These are phyloP conservation scores for Apodospora peruviana DNA, from an alignment of 495 filamentous ascomycete species.

Conservation along the genomic window DNA sequence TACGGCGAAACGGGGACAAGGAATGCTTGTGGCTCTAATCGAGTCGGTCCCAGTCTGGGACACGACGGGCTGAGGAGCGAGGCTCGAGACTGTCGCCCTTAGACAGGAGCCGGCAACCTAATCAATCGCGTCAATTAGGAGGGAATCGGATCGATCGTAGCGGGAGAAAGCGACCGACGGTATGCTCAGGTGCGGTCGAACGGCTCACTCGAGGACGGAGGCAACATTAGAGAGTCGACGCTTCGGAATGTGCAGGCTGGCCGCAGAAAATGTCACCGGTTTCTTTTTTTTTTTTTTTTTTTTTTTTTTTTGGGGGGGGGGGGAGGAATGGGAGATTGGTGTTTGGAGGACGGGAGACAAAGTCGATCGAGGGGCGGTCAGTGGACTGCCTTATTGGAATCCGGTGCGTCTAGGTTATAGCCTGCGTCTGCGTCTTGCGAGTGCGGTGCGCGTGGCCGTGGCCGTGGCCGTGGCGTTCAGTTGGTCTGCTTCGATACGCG, in stretches of 20 bases:
- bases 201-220: constrained; percentile 7
- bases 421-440: not conserved
- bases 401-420: not conserved
- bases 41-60: not conserved
- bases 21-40: not conserved
- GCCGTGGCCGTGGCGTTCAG: not conserved
- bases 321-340: too few species aligned
- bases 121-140: constrained; percentile 5
- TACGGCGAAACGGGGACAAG: not conserved
- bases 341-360: too few species aligned
- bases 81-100: not conserved
- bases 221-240: constrained; percentile 14
- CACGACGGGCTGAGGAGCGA: not conserved
- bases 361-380: not conserved
- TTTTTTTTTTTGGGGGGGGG: too few species aligned
- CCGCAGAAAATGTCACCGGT: too few species aligned
- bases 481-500: too few species aligned
- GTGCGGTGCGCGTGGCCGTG: not conserved
- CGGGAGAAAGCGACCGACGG: constrained; percentile 5
- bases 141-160: constrained; percentile 1
- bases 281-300: too few species aligned
- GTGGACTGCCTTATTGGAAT: not conserved
- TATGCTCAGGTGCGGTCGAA: constrained; percentile 15
- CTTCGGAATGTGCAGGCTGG: not conserved
- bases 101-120: not conserved